Evolutionary conservation across 2,329 filamentous ascomycete species (phyloP).

Genomic region (Sphaerulina vaccinii): DNA sequence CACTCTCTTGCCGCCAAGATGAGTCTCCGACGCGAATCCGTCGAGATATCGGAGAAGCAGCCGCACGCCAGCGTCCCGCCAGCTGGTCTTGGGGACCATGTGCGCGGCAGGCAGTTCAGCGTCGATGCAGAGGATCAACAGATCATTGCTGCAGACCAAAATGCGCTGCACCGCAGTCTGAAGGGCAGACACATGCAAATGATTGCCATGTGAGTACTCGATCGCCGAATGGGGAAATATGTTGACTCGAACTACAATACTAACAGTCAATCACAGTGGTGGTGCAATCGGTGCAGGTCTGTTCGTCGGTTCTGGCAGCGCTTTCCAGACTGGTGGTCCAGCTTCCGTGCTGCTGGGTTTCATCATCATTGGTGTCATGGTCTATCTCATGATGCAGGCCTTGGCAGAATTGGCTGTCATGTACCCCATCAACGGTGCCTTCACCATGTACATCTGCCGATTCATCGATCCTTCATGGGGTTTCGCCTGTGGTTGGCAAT

Average conservation of each 20-base stretch:
- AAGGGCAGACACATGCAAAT: conserved; percentile 40
- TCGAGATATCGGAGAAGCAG: conserved; percentile 1
- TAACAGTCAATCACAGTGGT: conserved; percentile 16
- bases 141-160: conserved; percentile 23
- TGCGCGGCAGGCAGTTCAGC: conserved; percentile 21
- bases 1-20: not conserved
- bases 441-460: conserved; percentile 37
- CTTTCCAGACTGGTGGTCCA: conserved; percentile 51
- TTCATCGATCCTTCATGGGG: conserved; percentile 40
- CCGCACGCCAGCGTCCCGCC: not conserved
- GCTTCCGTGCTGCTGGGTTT: conserved; percentile 49
- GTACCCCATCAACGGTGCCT: conserved; percentile 38
- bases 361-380: conserved; percentile 39
- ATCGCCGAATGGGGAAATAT: no score
- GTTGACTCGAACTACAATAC: not conserved
- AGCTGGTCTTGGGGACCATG: conserved; percentile 18
- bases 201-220: conserved; percentile 34
- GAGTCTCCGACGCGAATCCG: not conserved
- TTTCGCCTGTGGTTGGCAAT: conserved; percentile 35
- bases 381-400: conserved; percentile 39
- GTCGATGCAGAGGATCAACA: conserved; percentile 14
- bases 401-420: conserved; percentile 38
- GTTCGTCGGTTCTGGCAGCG: conserved; percentile 52
- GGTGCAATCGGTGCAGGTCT: conserved; percentile 52
- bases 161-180: conserved; percentile 32